Evolutionary conservation across 495 filamentous ascomycete species (phyloP).

Genomic region (Collariella sp.): DNA sequence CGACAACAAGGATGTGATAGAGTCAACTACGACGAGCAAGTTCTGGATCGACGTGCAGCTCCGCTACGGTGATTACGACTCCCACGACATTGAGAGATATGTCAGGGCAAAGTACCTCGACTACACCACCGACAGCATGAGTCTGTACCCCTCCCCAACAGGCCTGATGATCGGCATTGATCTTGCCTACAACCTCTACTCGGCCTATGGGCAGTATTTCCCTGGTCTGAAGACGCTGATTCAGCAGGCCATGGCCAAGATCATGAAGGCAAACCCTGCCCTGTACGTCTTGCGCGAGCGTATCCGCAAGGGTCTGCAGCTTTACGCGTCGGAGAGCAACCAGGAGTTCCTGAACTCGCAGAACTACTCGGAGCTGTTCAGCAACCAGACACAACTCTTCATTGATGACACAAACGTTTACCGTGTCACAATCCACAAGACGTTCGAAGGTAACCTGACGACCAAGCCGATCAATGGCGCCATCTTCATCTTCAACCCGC

Average conservation of each 20-base stretch:
- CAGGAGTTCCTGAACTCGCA: conserved; percentile 99
- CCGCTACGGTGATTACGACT: conserved; percentile 97
- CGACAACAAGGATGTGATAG: conserved; percentile 94
- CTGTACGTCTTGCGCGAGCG: conserved; percentile 94
- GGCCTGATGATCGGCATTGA: conserved; percentile 98
- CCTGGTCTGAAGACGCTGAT: conserved; percentile 93
- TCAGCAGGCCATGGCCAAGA: conserved; percentile 98
- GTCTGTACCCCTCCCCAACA: conserved; percentile 95
- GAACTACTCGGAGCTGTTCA: conserved; percentile 99
- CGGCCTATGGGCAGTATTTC: conserved; percentile 97
- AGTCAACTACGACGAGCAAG: conserved; percentile 93
- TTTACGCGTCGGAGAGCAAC: conserved; percentile 98
- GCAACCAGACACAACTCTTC: conserved; percentile 97
- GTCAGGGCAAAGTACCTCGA: conserved; percentile 97
- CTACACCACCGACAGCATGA: conserved; percentile 98
- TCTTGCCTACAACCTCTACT: conserved; percentile 96
- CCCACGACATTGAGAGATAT: conserved; percentile 97
- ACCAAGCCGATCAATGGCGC: conserved; percentile 99
- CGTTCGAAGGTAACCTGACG: conserved; percentile 97
- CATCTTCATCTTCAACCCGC: conserved; percentile 99
- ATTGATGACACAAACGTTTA: conserved; percentile 99
- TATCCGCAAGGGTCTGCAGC: conserved; percentile 96
- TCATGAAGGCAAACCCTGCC: conserved; percentile 99
- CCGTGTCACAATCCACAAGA: conserved; percentile 99
- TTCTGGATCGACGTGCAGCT: conserved; percentile 99